phyloP scores from a whole-genome alignment of 805 yeast species.

The Torulaspora quercuum region DNA sequence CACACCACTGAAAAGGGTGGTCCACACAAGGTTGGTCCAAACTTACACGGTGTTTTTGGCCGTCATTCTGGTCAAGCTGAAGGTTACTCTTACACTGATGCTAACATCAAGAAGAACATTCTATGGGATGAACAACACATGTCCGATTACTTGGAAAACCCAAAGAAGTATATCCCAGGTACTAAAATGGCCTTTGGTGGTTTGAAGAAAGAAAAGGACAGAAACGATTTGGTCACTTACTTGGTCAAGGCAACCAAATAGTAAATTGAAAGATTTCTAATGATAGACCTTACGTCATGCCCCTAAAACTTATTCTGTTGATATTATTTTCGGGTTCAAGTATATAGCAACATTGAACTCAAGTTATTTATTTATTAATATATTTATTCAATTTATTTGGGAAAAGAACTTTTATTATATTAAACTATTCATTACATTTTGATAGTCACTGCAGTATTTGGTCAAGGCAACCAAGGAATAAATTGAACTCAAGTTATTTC shows the following conservation, averaged over 20 bases:
- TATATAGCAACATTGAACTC: slow-evolving; percentile 11
- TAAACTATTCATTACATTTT: too few relatives aligned
- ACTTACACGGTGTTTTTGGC: slow-evolving; percentile 91
- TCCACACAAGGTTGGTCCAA: slow-evolving; percentile 98
- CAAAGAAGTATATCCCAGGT: slow-evolving; percentile 99
- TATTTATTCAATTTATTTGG: slow-evolving; percentile 4
- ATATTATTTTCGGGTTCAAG: slow-evolving; percentile 9
- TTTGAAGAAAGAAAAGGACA: slow-evolving; percentile 97
- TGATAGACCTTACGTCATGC: slow-evolving; percentile 4
- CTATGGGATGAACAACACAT: slow-evolving; percentile 82
- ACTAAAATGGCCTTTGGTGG: slow-evolving; percentile 99
- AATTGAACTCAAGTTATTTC: neutral
- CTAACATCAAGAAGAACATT: slow-evolving; percentile 95
- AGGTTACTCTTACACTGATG: slow-evolving; percentile 96
- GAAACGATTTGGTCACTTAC: slow-evolving; percentile 94
- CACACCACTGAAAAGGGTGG: slow-evolving; percentile 96
- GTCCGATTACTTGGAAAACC: slow-evolving; percentile 96
- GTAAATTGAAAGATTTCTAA: slow-evolving; percentile 12
- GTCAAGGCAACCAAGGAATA: too few relatives aligned
- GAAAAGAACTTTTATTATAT: neutral
- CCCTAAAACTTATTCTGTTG: slow-evolving; percentile 5
- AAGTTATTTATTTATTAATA: slow-evolving; percentile 9
- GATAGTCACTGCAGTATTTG: too few relatives aligned
- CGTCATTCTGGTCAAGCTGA: slow-evolving; percentile 88
- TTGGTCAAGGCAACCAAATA: slow-evolving; percentile 54